Conservation (phyloP, 2,329 filamentous ascomycete species). For the Fusarium gaditjirri region DNA sequence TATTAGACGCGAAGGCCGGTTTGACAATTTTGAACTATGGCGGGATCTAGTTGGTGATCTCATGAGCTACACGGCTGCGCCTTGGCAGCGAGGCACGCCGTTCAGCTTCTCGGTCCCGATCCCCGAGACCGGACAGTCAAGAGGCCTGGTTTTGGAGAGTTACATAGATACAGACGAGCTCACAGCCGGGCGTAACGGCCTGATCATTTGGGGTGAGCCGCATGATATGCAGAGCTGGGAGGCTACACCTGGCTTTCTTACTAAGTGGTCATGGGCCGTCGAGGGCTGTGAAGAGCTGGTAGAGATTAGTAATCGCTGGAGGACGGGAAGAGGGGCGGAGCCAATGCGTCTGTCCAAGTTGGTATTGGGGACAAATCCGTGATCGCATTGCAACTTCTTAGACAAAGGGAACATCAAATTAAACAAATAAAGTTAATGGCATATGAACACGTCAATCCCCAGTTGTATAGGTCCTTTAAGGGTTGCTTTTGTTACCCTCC, state of each 20-base stretch:
- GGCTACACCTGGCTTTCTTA: neutral
- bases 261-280: neutral
- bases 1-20: neutral
- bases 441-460: too few relatives aligned
- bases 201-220: neutral
- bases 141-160: rapidly evolving
- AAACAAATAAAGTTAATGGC: too few relatives aligned
- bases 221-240: neutral
- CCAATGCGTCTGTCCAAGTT: constrained; percentile 43
- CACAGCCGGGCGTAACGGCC: neutral
- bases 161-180: neutral
- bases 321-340: neutral
- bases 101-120: neutral
- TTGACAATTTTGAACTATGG: neutral
- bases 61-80: neutral
- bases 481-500: neutral
- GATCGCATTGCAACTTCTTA: neutral
- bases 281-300: neutral
- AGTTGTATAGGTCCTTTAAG: too few relatives aligned
- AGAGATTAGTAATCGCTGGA: neutral
- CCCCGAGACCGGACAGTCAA: rapidly evolving
- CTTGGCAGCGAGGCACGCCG: neutral
- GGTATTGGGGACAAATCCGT: rapidly evolving
- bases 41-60: neutral
- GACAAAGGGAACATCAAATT: too few relatives aligned